Percentiles rank a stretch among this genome's conserved stretches.
Conservation (phyloP, 257 asterid genomes). For the Osmanthus fragrans region DNA sequence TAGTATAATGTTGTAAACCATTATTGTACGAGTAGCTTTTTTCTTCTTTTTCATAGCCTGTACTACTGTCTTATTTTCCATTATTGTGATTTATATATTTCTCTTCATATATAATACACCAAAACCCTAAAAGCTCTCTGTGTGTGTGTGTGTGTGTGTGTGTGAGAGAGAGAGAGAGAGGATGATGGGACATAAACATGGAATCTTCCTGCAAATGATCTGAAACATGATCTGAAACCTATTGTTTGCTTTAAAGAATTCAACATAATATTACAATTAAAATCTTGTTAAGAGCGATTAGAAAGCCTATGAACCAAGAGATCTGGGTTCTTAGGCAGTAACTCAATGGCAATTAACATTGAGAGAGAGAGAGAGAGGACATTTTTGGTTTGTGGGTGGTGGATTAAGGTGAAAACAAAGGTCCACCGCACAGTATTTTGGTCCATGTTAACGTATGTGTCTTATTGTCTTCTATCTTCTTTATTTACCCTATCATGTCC, state of each 20-base stretch:
- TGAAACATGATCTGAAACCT: slow-evolving; percentile 3
- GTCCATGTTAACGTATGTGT: slow-evolving; percentile 31
- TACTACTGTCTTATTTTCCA: too few species aligned
- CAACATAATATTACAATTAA: neutral
- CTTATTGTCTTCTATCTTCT: slow-evolving; percentile 22
- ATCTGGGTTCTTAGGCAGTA: neutral
- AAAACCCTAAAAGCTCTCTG: too few species aligned
- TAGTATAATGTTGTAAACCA: too few species aligned
- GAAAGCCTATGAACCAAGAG: neutral
- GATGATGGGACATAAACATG: too few species aligned
- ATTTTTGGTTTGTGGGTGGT: slow-evolving; percentile 6
- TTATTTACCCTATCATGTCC: neutral
- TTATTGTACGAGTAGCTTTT: too few species aligned
- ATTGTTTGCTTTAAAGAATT: neutral
- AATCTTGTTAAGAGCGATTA: neutral
- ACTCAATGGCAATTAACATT: neutral
- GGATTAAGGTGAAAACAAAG: slow-evolving; percentile 33
- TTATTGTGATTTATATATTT: too few species aligned
- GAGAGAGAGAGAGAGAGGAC: too few species aligned
- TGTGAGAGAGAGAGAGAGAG: too few species aligned
- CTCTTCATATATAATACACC: too few species aligned
- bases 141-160: too few species aligned
- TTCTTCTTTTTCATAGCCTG: too few species aligned
- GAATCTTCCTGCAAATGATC: too few species aligned
- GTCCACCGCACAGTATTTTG: slow-evolving; percentile 39